Conservation (phyloP, 768 basidiomycete species). For the Leccinum fibrillosum region DNA sequence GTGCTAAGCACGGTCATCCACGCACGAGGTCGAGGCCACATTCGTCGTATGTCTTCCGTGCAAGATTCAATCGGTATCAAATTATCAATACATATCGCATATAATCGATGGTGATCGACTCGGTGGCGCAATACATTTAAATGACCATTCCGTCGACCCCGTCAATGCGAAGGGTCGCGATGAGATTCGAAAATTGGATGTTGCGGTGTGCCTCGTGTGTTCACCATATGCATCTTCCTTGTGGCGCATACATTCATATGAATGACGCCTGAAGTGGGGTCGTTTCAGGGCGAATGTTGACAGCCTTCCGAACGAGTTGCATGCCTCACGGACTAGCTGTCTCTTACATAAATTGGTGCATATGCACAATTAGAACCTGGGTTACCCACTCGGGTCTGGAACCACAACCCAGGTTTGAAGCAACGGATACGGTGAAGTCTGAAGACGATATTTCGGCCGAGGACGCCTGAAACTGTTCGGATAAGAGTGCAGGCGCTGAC, state of each 20-base stretch:
- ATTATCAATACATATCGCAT: not conserved
- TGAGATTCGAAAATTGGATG: not conserved
- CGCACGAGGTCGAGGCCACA: slow-evolving; percentile 2
- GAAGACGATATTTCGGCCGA: not conserved
- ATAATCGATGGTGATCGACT: slow-evolving; percentile 3
- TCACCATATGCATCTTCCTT: not conserved
- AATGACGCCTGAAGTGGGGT: not conserved
- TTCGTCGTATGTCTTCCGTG: not conserved
- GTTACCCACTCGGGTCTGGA: not conserved
- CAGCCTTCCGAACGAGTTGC: not conserved
- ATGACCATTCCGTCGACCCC: not conserved
- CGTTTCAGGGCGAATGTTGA: not conserved
- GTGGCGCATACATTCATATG: not conserved
- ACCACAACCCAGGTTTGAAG: not conserved
- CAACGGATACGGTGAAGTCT: not conserved
- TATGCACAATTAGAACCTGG: not conserved
- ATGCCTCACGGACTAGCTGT: not conserved
- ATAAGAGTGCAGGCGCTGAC: not conserved
- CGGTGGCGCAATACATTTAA: not conserved
- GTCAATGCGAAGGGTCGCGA: not conserved
- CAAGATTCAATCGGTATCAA: not conserved
- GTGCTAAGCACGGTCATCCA: not conserved
- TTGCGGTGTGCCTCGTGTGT: not conserved
- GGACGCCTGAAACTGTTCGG: not conserved
- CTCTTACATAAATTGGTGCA: not conserved